Conservation (phyloP, 495 filamentous ascomycete genomes). For the Extremus antarcticus region DNA sequence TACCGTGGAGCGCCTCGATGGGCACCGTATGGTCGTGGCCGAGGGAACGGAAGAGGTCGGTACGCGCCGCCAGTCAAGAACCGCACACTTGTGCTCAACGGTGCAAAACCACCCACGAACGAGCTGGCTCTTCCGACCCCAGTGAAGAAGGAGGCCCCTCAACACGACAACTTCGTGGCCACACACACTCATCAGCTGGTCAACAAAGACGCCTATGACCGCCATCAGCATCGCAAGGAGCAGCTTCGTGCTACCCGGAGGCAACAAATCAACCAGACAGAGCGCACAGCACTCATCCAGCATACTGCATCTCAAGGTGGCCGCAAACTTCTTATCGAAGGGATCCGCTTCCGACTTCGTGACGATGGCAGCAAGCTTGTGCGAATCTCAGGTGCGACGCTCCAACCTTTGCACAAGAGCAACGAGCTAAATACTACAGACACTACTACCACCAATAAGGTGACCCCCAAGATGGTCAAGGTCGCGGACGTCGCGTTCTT, state of each 20-base stretch:
- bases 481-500: conserved; percentile 79
- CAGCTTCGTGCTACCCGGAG: conserved; percentile 40
- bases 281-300: conserved; percentile 29
- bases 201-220: conserved; percentile 71
- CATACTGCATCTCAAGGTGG: conserved; percentile 30
- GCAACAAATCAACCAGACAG: conserved; percentile 6
- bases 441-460: conserved; percentile 49
- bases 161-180: conserved; percentile 41
- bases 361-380: conserved; percentile 79
- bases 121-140: conserved; percentile 8
- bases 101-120: conserved; percentile 17
- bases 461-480: conserved; percentile 66
- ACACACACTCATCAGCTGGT: conserved; percentile 56
- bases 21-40: conserved; percentile 20
- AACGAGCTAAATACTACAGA: conserved; percentile 35
- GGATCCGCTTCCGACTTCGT: conserved; percentile 62
- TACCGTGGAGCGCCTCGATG: conserved; percentile 3
- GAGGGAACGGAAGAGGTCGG: conserved; percentile 6
- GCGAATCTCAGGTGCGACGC: conserved; percentile 58
- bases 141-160: conserved; percentile 55
- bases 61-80: conserved; percentile 44
- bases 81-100: conserved; percentile 64
- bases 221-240: conserved; percentile 47
- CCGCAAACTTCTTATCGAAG: conserved; percentile 65
- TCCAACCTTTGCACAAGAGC: no score